phyloP scores from a whole-genome alignment of 2,329 filamentous ascomycete species.

The Clarireedia monteithiana region DNA sequence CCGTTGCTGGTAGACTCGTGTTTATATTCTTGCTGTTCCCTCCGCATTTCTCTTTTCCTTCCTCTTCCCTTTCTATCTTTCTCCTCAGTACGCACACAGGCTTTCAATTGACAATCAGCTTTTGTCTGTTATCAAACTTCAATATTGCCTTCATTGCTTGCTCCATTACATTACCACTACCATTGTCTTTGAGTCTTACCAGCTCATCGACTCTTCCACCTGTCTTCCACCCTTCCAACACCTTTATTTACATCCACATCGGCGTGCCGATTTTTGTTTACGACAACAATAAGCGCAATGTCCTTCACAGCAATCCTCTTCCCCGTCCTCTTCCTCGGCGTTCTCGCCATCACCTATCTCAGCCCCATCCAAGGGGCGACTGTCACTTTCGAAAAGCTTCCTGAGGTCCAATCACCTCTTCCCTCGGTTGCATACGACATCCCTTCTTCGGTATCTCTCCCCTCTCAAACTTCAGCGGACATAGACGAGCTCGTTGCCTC shows the following conservation, averaged over 20 bases:
- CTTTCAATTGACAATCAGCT: background rate
- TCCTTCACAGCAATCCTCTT: background rate
- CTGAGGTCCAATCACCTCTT: background rate
- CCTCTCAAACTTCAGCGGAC: background rate
- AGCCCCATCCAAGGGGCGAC: background rate
- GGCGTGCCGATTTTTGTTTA: conserved; percentile 7
- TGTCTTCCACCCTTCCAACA: background rate
- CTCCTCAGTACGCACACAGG: background rate
- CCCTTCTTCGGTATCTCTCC: background rate
- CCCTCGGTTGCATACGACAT: background rate
- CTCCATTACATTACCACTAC: background rate
- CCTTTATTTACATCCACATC: background rate
- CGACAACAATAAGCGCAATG: conserved; percentile 2
- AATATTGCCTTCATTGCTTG: background rate
- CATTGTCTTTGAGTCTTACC: conserved; percentile 5
- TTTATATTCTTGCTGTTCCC: background rate
- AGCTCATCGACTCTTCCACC: background rate
- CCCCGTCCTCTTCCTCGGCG: background rate
- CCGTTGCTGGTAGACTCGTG: background rate
- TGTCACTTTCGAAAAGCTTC: background rate
- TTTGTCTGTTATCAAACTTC: background rate
- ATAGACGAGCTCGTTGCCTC: background rate
- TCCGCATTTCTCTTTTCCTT: background rate
- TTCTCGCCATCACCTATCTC: background rate
- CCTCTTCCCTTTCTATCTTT: background rate